Evolutionary conservation across 2,329 filamentous ascomycete species (phyloP).

Genomic region (Diaporthe citriasiana): DNA sequence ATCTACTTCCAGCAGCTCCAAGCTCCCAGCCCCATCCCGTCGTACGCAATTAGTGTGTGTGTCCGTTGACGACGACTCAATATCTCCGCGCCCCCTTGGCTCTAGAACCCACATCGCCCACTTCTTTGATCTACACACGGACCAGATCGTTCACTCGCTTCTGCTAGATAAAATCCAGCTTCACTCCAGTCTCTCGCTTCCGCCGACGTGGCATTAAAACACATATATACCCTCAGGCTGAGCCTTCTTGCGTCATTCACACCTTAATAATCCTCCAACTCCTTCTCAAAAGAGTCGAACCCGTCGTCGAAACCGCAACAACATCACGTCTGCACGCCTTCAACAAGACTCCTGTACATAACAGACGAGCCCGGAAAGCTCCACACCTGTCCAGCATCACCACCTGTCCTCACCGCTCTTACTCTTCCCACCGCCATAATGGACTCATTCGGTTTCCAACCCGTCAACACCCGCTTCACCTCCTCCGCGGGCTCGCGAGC

Average conservation of each 20-base stretch:
- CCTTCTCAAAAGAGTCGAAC: neutral
- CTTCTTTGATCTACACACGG: constrained; percentile 40
- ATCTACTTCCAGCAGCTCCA: constrained; percentile 34
- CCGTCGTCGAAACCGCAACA: constrained; percentile 4
- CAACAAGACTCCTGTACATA: neutral
- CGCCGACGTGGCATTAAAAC: constrained; percentile 29
- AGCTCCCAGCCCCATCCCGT: constrained; percentile 30
- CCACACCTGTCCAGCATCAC: neutral
- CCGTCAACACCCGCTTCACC: constrained; percentile 65
- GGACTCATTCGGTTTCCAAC: constrained; percentile 64
- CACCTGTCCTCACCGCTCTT: constrained; percentile 34
- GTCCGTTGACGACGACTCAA: constrained; percentile 38
- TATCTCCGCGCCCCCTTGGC: constrained; percentile 42
- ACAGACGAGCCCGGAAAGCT: constrained; percentile 4
- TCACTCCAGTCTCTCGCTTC: constrained; percentile 40
- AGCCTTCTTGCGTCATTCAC: constrained; percentile 38
- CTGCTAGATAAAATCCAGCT: constrained; percentile 37
- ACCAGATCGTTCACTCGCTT: constrained; percentile 43
- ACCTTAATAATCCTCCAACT: constrained; percentile 23
- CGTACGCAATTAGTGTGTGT: constrained; percentile 36
- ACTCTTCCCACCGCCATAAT: constrained; percentile 52
- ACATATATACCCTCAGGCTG: constrained; percentile 42
- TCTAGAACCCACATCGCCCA: constrained; percentile 34
- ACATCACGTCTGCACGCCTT: neutral
- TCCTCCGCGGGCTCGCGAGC: constrained; percentile 45